phyloP scores from a whole-genome alignment of 1,284 basidiomycete species.

The Rhodotorula mucilaginosa region DNA sequence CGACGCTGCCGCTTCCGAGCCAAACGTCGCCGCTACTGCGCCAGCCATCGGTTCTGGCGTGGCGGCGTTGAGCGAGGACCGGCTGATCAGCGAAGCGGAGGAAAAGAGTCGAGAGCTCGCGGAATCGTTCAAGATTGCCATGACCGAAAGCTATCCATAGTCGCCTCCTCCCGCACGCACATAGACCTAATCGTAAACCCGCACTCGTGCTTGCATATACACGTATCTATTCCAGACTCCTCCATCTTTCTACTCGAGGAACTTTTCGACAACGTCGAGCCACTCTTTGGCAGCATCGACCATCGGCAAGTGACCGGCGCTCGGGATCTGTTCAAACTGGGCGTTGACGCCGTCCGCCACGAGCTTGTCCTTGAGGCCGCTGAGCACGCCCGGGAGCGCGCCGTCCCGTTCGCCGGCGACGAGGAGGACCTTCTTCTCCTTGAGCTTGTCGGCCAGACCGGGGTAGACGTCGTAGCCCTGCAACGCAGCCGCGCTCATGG shows the following conservation, averaged over 20 bases:
- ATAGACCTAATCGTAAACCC: background rate
- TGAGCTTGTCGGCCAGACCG: constrained; percentile 46
- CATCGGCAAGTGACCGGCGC: constrained; percentile 52
- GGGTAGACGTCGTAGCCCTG: constrained; percentile 51
- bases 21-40: background rate
- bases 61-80: constrained; percentile 11
- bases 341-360: constrained; percentile 44
- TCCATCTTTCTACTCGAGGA: constrained; percentile 23
- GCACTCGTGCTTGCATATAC: background rate
- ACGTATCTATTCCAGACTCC: background rate
- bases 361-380: constrained; percentile 46
- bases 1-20: background rate
- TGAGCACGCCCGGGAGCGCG: constrained; percentile 49
- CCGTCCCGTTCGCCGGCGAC: constrained; percentile 52
- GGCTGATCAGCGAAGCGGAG: constrained; percentile 15
- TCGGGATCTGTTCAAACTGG: constrained; percentile 46
- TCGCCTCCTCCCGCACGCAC: background rate
- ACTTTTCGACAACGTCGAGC: constrained; percentile 37
- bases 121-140: constrained; percentile 29
- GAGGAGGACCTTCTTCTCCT: constrained; percentile 46
- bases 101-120: constrained; percentile 19
- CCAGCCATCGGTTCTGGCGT: background rate
- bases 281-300: constrained; percentile 44
- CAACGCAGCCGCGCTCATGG: constrained; percentile 49
- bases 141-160: constrained; percentile 5